phyloP scores from a whole-genome alignment of 345 rosid species.

The Citrus unshiu region DNA sequence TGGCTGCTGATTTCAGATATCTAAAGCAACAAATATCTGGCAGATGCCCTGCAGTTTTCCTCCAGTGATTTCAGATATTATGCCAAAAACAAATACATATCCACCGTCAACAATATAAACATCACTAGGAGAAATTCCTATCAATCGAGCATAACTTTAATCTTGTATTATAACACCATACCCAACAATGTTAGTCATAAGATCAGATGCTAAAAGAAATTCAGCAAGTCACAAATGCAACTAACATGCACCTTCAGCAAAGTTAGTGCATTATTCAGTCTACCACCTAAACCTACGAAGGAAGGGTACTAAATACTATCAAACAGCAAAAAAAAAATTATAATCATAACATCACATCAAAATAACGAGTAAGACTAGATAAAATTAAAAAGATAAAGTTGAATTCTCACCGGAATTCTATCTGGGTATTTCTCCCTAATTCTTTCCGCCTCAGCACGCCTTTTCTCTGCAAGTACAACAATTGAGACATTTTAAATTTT shows the following conservation, averaged over 20 bases:
- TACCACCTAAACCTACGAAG: neutral
- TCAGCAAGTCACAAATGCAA: neutral
- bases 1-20: neutral
- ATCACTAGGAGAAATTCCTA: neutral
- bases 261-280: neutral
- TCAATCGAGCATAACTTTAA: neutral
- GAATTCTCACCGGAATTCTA: constrained; percentile 58
- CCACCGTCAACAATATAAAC: neutral
- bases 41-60: neutral
- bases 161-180: neutral
- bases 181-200: neutral
- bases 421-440: constrained; percentile 71
- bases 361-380: neutral
- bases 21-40: neutral
- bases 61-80: neutral
- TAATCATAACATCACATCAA: neutral
- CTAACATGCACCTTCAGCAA: neutral
- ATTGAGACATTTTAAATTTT: neutral
- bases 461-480: constrained; percentile 45
- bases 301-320: neutral
- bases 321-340: neutral
- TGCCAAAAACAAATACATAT: neutral
- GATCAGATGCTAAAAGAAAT: neutral
- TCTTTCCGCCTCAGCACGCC: constrained; percentile 68
- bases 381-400: neutral